Base-by-base conservation (phyloP, 2,329 filamentous ascomycete species). In the Hortaea sp. region DNA sequence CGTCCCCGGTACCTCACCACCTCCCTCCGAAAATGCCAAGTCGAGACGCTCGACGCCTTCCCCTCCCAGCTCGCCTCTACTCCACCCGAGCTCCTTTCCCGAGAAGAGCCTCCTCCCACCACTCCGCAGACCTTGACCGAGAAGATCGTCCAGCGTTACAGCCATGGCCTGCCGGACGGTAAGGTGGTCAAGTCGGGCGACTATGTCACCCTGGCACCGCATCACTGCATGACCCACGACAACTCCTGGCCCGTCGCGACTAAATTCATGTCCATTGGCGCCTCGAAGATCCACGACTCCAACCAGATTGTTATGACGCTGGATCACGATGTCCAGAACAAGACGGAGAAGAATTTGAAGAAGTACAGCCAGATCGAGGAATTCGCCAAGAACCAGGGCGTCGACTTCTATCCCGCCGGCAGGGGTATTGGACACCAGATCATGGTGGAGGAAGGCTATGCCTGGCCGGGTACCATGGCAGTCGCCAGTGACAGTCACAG, bases 251-350 rank as follows among this genome's bases (percentile, higher is more conserved):
- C 86, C 0, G 79, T 92, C 0, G 79, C 81, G 0, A 68, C 76
- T 49, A 92, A 90, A 66, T 90, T 89, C 69, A 85, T 87, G 79
- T 81, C 80, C 7, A 89, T 89, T 52, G 86, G 86, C 11, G 86
- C 86, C 1, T 77, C 82, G 41, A 79, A 81, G 61, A 75, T 94
- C 58, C 75, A 86, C 55, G 70, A 89, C 62, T 75, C 75, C 2
- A 68, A 73, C 13, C 88, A 95, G 68, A 71, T 92, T 29, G 85
- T 95, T 13, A 82, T 92, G 72, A 84, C 86, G 0, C 68, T 94
- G 1, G 88, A 95, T 59, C 89, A 95, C 61, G 87, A 95, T 57
- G 85, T 95, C 0, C 86, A 94, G 62, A 92, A 94, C 65, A 85
- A 82, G 66, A 79, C 71, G 46, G 81, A 85, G 51, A 70, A 78